These are phyloP conservation scores for Talaromyces verruculosus DNA, from an alignment of 2,329 filamentous ascomycete genomes.

Conservation along the genomic window DNA sequence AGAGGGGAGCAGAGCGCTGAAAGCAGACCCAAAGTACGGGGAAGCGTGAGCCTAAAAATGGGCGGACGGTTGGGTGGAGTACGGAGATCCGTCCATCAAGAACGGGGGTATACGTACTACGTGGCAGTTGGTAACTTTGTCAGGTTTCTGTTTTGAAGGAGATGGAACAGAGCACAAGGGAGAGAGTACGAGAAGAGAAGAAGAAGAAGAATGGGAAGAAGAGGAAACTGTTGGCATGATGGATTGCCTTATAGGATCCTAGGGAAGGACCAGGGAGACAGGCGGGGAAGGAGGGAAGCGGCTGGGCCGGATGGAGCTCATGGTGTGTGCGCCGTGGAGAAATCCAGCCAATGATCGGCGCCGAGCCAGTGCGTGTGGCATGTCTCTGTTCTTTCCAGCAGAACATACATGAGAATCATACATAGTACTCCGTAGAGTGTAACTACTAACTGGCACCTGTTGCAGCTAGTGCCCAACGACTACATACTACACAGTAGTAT, in stretches of 20 bases:
- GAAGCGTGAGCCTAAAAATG: not conserved
- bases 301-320: not conserved
- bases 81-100: not conserved
- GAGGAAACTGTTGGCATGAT: slow-evolving; percentile 16
- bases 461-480: not conserved
- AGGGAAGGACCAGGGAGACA: slow-evolving; percentile 11
- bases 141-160: not conserved
- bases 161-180: slow-evolving; percentile 17
- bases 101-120: not conserved
- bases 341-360: slow-evolving; percentile 10
- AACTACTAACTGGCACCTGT: not conserved
- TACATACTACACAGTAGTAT: not conserved
- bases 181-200: slow-evolving; percentile 8
- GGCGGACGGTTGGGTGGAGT: slow-evolving; percentile 4
- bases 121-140: not conserved
- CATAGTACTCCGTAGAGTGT: not conserved
- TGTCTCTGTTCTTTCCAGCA: not conserved
- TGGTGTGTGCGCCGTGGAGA: not conserved
- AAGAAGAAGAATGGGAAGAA: slow-evolving; percentile 5
- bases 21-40: slow-evolving; percentile 5
- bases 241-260: slow-evolving; percentile 1
- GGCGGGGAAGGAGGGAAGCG: not conserved
- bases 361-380: not conserved
- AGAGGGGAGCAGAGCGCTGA: not conserved
- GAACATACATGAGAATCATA: no score